Percentiles rank a stretch among this genome's conserved stretches.
These are phyloP conservation scores for Scutellaria baicalensis DNA, from an alignment of 257 asterid genomes.

Conservation along the genomic window DNA sequence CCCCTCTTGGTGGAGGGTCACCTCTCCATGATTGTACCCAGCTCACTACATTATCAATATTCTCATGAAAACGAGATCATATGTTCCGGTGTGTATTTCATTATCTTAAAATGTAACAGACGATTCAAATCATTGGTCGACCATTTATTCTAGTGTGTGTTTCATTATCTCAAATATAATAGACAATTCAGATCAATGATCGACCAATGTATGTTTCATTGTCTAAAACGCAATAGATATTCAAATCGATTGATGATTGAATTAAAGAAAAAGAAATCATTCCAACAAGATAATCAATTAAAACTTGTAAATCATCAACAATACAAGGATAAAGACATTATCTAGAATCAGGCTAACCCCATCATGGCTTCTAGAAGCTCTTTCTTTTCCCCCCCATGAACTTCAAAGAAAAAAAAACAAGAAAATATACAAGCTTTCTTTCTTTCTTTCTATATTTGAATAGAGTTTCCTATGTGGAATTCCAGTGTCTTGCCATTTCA, in stretches of 20 bases:
- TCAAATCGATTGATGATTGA: no score
- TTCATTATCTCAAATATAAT: no score
- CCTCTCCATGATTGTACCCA: constrained; percentile 15
- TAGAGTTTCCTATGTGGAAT: constrained; percentile 30
- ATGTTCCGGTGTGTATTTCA: no score
- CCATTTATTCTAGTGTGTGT: no score
- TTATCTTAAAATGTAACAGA: no score
- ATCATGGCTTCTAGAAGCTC: constrained; percentile 26
- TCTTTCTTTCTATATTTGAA: background rate
- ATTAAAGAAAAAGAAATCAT: background rate
- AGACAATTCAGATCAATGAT: no score
- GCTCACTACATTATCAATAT: constrained; percentile 6
- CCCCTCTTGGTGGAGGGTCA: constrained; percentile 16
- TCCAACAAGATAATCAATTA: constrained; percentile 5
- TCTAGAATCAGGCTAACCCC: constrained; percentile 15
- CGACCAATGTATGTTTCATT: no score
- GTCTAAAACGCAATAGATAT: no score
- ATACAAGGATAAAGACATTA: constrained; percentile 15
- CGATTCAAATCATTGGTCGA: no score
- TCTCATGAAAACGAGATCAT: background rate
- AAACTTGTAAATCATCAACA: background rate
- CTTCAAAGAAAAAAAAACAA: no score
- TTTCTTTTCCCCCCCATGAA: background rate
- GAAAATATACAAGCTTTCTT: background rate
- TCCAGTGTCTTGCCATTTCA: constrained; percentile 79